Evolutionary conservation across 73 alveolate genomes (phyloP), one percentile per base, ranked within the genome.

Genomic region (Paramecium sonneborni): DNA sequence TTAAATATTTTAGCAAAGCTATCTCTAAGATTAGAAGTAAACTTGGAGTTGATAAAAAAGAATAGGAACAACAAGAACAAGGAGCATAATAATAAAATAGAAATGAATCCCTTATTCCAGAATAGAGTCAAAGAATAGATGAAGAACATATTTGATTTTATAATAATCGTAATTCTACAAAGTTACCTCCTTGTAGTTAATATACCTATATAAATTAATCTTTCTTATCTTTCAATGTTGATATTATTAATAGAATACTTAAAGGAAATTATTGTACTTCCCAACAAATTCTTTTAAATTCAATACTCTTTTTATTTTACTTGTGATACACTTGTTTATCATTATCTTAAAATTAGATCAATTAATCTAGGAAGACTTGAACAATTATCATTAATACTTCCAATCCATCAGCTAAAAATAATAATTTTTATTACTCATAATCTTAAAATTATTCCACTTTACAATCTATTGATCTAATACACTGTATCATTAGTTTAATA

Each of bases 201-300:
- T 48, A 62, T 12, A 62, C 18, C 18, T 15, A 26, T 23, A 62
- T 21, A 62, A 62, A 62, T 12, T 43, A 46, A 26, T 62, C 84
- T 23, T 26, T 62, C 1, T 62, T 62, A 12, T 62, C 46, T 18
- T 39, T 48, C 1, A 79, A 57, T 21, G 84, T 92, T 15, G 93
- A 76, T 18, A 94, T 94, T 21, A 94, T 91, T 1, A 92, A 62
- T 57, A 48, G 43, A 72, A 44, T 72, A 7, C 97, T 95, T 8
- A 92, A 92, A 10, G 85, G 86, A 57, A 92, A 57, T 92, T 90
- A 92, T 39, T 92, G 52, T 26, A 92, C 93, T 67, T 92, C 87
- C 95, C 95, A 94, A 18, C 86, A 44, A 12, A 96, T 91, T 41
- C 91, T 91, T 14, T 35, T 74, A 14, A 20, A 8, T 74, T 74